Evolutionary conservation across 1,139 yeast genomes (phyloP).

Genomic region (Arxiozyma slooffiae): DNA sequence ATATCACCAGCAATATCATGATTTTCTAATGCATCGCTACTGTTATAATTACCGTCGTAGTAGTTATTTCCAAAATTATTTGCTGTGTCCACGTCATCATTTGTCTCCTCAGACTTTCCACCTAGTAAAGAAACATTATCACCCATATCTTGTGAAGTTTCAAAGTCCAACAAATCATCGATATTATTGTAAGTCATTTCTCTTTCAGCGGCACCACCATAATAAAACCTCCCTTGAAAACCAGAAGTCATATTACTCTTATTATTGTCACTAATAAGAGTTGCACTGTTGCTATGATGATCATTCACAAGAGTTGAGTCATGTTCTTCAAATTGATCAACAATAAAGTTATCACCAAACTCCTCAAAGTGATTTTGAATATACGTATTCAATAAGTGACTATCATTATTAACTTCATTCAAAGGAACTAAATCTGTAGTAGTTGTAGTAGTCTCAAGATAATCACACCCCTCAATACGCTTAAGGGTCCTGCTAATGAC

Average conservation of each 20-base stretch:
- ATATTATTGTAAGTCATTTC: not conserved
- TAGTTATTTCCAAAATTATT: too few species aligned
- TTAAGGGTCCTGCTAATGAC: constrained; percentile 26
- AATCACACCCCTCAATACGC: constrained; percentile 26
- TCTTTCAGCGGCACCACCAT: not conserved
- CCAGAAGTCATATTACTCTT: not conserved
- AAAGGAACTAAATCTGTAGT: constrained; percentile 18
- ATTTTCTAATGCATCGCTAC: too few species aligned
- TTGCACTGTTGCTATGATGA: too few species aligned
- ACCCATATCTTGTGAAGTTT: not conserved
- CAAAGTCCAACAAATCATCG: not conserved
- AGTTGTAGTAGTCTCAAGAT: constrained; percentile 29
- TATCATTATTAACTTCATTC: too few species aligned
- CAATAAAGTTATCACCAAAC: constrained; percentile 24
- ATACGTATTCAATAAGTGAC: not conserved
- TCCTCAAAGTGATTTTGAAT: constrained; percentile 25
- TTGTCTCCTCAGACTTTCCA: constrained; percentile 1
- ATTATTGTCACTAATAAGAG: not conserved
- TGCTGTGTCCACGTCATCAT: not conserved
- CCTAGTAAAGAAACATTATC: not conserved
- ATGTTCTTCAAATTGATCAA: constrained; percentile 10
- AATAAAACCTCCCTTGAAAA: not conserved
- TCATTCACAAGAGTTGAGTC: not conserved
- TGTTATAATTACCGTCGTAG: not conserved
- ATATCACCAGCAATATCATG: too few species aligned